These are phyloP conservation scores for Suillus decipiens DNA, from an alignment of 768 basidiomycete species.

Conservation along the genomic window DNA sequence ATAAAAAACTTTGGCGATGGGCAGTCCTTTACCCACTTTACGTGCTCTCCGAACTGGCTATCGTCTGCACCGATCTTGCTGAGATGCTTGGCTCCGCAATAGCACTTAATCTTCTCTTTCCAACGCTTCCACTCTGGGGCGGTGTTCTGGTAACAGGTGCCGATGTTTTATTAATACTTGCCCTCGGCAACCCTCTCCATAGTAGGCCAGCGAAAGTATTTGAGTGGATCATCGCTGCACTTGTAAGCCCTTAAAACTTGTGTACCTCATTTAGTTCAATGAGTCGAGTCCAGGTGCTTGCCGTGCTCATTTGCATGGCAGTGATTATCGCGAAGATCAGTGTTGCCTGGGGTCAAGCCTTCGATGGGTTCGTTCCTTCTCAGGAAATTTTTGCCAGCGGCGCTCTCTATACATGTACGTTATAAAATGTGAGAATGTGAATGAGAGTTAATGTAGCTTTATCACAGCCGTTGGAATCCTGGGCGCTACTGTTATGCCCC, in stretches of 20 bases:
- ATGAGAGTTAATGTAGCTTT: conserved; percentile 17
- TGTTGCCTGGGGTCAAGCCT: conserved; percentile 72
- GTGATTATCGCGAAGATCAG: conserved; percentile 72
- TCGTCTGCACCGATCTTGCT: conserved; percentile 78
- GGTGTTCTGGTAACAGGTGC: conserved; percentile 67
- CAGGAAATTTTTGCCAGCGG: conserved; percentile 56
- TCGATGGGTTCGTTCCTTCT: conserved; percentile 77
- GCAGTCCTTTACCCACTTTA: conserved; percentile 67
- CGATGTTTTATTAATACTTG: conserved; percentile 73
- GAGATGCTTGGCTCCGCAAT: conserved; percentile 84
- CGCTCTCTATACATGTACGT: conserved; percentile 66
- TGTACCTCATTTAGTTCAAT: conserved; percentile 6
- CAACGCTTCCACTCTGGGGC: conserved; percentile 66
- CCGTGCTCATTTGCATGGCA: conserved; percentile 77
- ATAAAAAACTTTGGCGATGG: conserved; percentile 59
- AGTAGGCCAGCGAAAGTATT: conserved; percentile 68
- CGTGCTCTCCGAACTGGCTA: conserved; percentile 63
- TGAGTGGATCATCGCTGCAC: conserved; percentile 59
- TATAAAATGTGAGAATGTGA: conserved; percentile 10
- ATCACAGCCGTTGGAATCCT: conserved; percentile 65
- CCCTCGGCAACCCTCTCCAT: conserved; percentile 67
- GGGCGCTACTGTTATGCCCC: conserved; percentile 92
- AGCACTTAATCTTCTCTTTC: conserved; percentile 75
- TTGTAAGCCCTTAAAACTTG: conserved; percentile 45
- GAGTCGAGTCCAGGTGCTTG: conserved; percentile 48